Evolutionary conservation across 169 alveolate species (phyloP), one percentile per base, ranked within the genome.

Genomic region (Eimeria acervulina): DNA sequence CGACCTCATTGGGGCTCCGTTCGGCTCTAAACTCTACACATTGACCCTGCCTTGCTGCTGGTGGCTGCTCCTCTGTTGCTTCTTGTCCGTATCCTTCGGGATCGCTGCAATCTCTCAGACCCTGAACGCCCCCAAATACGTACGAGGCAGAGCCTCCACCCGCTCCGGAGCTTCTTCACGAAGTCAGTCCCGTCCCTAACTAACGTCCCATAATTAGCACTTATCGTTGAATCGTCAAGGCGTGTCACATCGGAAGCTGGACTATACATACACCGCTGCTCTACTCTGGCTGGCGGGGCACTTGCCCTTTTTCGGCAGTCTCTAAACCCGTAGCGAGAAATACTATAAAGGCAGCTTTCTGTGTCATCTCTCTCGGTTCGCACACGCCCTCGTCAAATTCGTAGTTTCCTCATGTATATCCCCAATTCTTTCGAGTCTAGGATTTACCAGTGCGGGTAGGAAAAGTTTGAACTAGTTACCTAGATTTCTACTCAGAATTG

Each of bases 61-160:
- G 93, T 85, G 93, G 93, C 47, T 85, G 93, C 38, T 85, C 61
- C 80, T 85, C 78, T 85, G 93, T 80, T 85, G 93, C 78, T 59
- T 52, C 31, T 80, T 85, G 26, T 85, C 93, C 42, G 93, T 85
- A 3, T 10, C 63, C 93, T 85, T 85, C 44, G 93, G 80, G 5
- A 28, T 59, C 78, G 93, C 93, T 38, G 93, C 93, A 33, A 42
- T 85, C 66, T 52, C 93, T 17, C 55, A 33, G 61, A 52, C 61
- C 61, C 3, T 85, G 51, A 31, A 55, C 59, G 63, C 78, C 33
- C 93, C 93, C 55, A 51, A 68, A 21, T 51, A 42, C 40, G 19
- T 85, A 26, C 74, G 78, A 42, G 93, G 80, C 31, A 52, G 93
- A 28, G 55, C 36, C n/a, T 85, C 93, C 55, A 55, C 78, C 7